Base-by-base conservation (phyloP, 495 filamentous ascomycete genomes). In the Podospora conica region DNA sequence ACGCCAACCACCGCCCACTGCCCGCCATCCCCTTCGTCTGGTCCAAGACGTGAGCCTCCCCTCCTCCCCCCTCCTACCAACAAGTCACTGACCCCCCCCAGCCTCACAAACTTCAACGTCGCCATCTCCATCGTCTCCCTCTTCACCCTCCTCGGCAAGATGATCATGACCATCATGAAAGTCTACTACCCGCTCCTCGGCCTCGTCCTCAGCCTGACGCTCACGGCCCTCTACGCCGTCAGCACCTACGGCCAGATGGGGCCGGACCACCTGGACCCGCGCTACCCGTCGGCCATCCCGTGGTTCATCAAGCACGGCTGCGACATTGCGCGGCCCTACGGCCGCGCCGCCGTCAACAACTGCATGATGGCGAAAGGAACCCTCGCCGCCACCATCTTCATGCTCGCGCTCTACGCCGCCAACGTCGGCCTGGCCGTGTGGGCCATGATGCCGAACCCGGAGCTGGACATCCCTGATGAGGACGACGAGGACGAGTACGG, bases 231-330 rank as follows among this genome's bases (percentile, higher is more conserved):
- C 25, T 96, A 86, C 73, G 79, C 85, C 54, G 80, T 87, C 27
- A 88, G 87, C 70, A 80, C 90, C 66, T 83, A 86, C 64, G 88
- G 84, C 59, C 93, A 97, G 73, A 87, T 90, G 31, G 90, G 90
- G 11, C 86, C 88, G 33, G 93, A 97, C 73, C 89, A 84, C 74
- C 89, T 86, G 53, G 92, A 97, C 74, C 83, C 88, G 9, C 70
- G 81, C 4, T 86, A 90, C 66, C 87, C 85, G 8, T 88, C 91
- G 67, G 79, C 81, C 8, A 85, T 87, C 1, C 79, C 91, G 4
- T 97, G 93, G 93, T 96, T 96, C 71, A 86, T 97, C 69, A 85
- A 86, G 48, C 90, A 91, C 73, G 84, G 81, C 67, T 97, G 93
- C 76, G 82, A 73, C 55, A 84, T 92, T 12, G 90, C 90, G 18